phyloP scores from a whole-genome alignment of 164 flowering plant genomes.

The Chloranthus sessilifolius region DNA sequence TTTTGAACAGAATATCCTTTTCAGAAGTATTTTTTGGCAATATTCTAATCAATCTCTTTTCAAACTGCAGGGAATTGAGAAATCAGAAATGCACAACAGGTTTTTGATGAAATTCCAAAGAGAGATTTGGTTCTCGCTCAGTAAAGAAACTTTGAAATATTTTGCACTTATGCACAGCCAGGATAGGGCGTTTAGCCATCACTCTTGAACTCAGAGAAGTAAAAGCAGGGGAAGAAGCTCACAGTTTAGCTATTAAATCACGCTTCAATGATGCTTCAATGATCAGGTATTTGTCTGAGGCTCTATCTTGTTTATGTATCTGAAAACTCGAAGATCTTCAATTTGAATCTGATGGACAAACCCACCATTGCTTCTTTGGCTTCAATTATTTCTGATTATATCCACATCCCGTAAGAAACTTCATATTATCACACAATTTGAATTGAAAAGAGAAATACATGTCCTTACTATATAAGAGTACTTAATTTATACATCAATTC shows the following conservation, averaged over 20 bases:
- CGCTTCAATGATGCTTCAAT: constrained; percentile 15
- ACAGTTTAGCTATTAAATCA: constrained; percentile 14
- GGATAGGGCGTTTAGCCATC: constrained; percentile 16
- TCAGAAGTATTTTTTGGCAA: constrained; percentile 17
- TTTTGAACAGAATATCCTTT: constrained; percentile 5
- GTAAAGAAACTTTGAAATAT: constrained; percentile 10
- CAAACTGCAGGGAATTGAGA: constrained; percentile 11
- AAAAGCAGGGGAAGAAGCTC: constrained; percentile 12
- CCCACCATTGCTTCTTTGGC: constrained; percentile 21
- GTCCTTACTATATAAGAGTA: background rate
- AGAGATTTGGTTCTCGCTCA: constrained; percentile 20
- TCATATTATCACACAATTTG: background rate
- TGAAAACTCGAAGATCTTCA: constrained; percentile 13
- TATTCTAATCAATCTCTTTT: constrained; percentile 13
- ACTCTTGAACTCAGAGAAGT: constrained; percentile 7
- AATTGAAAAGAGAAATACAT: background rate
- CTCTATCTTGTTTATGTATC: constrained; percentile 18
- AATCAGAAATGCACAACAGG: constrained; percentile 8
- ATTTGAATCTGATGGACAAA: constrained; percentile 11
- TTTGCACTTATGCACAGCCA: constrained; percentile 7
- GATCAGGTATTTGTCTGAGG: constrained; percentile 14
- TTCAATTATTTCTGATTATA: constrained; percentile 15
- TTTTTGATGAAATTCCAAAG: constrained; percentile 13
- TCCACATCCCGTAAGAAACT: constrained; percentile 1
- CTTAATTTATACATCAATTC: background rate